Base-by-base conservation (phyloP, 306 rosid species). In the Glycine latifolia region DNA sequence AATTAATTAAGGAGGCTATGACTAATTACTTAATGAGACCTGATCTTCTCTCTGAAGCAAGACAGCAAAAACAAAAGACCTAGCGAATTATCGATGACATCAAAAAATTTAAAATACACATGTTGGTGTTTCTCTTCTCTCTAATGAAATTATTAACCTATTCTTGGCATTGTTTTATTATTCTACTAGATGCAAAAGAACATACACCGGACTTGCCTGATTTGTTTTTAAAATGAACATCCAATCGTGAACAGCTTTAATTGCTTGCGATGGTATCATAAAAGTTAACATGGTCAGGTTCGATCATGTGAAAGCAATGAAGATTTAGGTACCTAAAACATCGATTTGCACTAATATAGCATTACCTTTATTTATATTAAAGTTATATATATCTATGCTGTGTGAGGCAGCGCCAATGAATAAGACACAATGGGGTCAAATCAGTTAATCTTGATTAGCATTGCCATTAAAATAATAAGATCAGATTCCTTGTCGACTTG, bases 391-490 rank as follows among this genome's bases (percentile, higher is more conserved):
- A 26, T 26, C 31, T 1, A 26, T 26, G 31, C 31, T 26, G 31
- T 26, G 31, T 26, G 66, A 60, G 82, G 90, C 87, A 50, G 73
- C 65, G 54, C 44, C 82, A 48, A 63, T 63, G 85, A 80, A 83
- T 80, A 75, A 76, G 84, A 78, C 69, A 66, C 79, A 31, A 78
- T 88, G 88, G 85, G 67, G 86, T 73, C 89, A 85, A 87, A 74
- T 90, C 89, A 73, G 80, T 73, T 77, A 80, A 81, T 83, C 83
- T 68, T 54, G 77, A 84, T 71, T 83, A 79, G 37, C 39, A 79
- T 77, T 71, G 35, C 39, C 71, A 79, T 79, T 76, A 81, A 68
- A 79, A 5, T 76, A 49, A 58, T 83, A 16, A 16, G 56, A 59
- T 63, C 3, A 66, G 13, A 48, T 71, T 73, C 43, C 26, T 80